Evolutionary conservation across 192 early-diverging fungal genomes (phyloP).

Genomic region (Radiomyces spectabilis): DNA sequence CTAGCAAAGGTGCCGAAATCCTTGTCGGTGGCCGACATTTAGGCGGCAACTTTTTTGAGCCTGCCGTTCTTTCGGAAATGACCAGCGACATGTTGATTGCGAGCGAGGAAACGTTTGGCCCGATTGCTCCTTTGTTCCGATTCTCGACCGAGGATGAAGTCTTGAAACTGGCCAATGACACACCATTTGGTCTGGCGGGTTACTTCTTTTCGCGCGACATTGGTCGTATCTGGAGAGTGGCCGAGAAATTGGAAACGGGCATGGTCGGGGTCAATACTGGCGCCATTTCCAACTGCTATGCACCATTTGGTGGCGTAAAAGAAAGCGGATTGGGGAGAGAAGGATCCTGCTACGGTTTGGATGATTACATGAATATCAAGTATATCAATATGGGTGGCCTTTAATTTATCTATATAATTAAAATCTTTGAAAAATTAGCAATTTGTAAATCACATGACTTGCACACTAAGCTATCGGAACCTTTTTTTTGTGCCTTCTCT

Average conservation of each 20-base stretch:
- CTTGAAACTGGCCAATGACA: constrained; percentile 64
- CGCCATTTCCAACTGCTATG: constrained; percentile 37
- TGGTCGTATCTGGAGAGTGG: constrained; percentile 68
- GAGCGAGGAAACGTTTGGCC: constrained; percentile 87
- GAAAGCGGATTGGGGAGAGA: constrained; percentile 69
- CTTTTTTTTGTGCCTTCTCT: no score
- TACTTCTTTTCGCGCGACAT: constrained; percentile 81
- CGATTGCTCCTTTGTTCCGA: constrained; percentile 68
- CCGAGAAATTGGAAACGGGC: constrained; percentile 74
- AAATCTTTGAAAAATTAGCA: no score
- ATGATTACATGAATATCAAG: constrained; percentile 62
- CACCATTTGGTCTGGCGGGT: constrained; percentile 68
- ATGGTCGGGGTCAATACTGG: constrained; percentile 87
- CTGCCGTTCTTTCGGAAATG: constrained; percentile 72
- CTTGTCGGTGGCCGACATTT: constrained; percentile 52
- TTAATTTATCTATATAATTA: neutral
- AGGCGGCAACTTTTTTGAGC: constrained; percentile 70
- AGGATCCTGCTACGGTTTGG: constrained; percentile 53
- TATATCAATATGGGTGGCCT: constrained; percentile 49
- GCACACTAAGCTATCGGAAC: no score
- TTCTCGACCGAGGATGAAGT: constrained; percentile 82
- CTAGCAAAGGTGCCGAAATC: constrained; percentile 62
- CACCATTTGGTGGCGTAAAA: constrained; percentile 73
- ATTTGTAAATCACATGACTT: no score
- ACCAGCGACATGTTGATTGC: constrained; percentile 59